Evolutionary conservation across 2,329 filamentous ascomycete species (phyloP).

Genomic region (Microthyrium microscopicum): DNA sequence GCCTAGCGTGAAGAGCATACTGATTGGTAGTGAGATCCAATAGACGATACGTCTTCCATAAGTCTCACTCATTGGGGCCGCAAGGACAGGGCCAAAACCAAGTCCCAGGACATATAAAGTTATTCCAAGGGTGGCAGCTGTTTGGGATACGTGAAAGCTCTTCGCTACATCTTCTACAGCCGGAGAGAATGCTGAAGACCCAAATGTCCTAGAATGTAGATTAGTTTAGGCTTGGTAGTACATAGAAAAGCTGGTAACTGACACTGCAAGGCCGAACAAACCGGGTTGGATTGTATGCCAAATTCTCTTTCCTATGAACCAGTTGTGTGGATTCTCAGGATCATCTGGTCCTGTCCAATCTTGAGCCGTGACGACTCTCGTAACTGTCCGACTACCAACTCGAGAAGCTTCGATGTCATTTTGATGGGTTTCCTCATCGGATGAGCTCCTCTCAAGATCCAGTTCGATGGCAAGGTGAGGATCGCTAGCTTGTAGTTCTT

Average conservation of each 20-base stretch:
- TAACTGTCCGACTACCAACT: too few species aligned
- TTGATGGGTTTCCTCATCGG: too few species aligned
- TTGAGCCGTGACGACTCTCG: conserved; percentile 4
- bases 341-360: conserved; percentile 8
- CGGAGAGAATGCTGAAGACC: conserved; percentile 8
- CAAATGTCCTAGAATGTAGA: conserved; percentile 7
- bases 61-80: conserved; percentile 58
- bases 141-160: conserved; percentile 12
- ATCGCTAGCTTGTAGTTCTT: too few species aligned
- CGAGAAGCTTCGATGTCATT: not conserved
- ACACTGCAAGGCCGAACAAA: conserved; percentile 8
- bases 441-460: too few species aligned
- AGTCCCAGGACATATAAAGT: conserved; percentile 26
- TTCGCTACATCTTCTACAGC: conserved; percentile 6
- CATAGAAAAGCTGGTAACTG: not conserved
- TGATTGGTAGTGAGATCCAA: conserved; percentile 48
- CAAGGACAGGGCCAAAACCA: conserved; percentile 54
- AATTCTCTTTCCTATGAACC: conserved; percentile 4
- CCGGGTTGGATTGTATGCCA: conserved; percentile 7
- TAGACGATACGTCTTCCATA: conserved; percentile 53
- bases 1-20: conserved; percentile 33
- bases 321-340: conserved; percentile 9
- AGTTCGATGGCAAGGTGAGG: too few species aligned
- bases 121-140: conserved; percentile 12
- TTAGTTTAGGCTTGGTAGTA: conserved; percentile 1